Conservation (phyloP, 2,329 filamentous ascomycete genomes). For the Fusarium incarnatum region DNA sequence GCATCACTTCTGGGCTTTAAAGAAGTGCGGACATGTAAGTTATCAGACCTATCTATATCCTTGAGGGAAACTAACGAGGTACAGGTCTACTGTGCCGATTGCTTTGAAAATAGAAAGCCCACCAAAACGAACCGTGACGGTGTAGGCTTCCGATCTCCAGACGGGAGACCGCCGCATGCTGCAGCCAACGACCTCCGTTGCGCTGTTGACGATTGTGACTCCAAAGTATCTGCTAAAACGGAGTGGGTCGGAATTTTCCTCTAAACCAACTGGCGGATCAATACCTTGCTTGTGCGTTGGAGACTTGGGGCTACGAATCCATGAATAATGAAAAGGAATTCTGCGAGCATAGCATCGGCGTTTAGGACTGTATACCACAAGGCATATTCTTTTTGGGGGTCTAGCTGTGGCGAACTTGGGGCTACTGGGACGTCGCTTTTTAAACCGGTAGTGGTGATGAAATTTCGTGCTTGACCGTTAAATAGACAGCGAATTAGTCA, state of each 20-base stretch:
- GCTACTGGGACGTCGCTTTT: not conserved
- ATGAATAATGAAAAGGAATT: slow-evolving; percentile 33
- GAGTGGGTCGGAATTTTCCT: slow-evolving; percentile 73
- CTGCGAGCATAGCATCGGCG: slow-evolving; percentile 35
- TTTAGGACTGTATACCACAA: slow-evolving; percentile 24
- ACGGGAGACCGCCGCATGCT: slow-evolving; percentile 44
- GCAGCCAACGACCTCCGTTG: slow-evolving; percentile 58
- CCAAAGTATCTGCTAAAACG: slow-evolving; percentile 64
- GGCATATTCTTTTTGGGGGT: slow-evolving; percentile 5
- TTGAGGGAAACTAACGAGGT: slow-evolving; percentile 7
- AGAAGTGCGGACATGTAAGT: slow-evolving; percentile 88
- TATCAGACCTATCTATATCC: not conserved
- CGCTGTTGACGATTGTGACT: slow-evolving; percentile 67
- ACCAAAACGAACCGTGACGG: slow-evolving; percentile 50
- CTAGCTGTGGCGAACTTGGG: not conserved
- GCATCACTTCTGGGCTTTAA: slow-evolving; percentile 92
- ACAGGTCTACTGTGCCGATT: slow-evolving; percentile 72
- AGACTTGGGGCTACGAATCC: slow-evolving; percentile 20
- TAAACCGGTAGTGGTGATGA: slow-evolving; percentile 7
- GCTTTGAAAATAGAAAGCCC: slow-evolving; percentile 67
- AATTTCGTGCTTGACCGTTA: not conserved
- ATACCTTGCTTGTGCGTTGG: not conserved
- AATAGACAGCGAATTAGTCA: not conserved
- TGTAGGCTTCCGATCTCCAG: slow-evolving; percentile 55
- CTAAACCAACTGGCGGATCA: slow-evolving; percentile 52